These are phyloP conservation scores for Metschnikowia hibisci DNA, from an alignment of 805 yeast genomes.

Conservation along the genomic window DNA sequence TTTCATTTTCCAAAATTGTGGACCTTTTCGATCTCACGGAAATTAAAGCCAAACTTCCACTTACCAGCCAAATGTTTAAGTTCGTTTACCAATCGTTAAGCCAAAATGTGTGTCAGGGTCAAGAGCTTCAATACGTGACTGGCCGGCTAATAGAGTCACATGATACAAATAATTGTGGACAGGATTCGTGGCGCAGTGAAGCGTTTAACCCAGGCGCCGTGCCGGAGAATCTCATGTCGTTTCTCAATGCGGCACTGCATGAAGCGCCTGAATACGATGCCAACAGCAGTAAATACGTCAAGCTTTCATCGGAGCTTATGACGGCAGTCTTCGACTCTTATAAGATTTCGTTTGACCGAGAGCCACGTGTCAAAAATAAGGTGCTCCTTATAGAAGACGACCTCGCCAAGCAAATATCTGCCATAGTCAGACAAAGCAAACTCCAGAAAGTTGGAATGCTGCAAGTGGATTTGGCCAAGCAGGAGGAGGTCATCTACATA, in stretches of 20 bases:
- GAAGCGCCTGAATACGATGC: conserved; percentile 1
- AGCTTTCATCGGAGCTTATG: conserved; percentile 15
- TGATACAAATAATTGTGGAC: conserved; percentile 9
- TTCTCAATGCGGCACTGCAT: conserved; percentile 6
- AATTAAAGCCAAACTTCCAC: conserved; percentile 23
- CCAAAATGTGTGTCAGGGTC: background rate
- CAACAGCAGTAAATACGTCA: conserved; percentile 10
- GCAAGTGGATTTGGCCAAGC: conserved; percentile 10
- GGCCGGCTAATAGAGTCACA: conserved; percentile 12
- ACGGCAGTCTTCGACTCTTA: conserved; percentile 11
- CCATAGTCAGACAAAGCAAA: conserved; percentile 1
- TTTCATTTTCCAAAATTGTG: conserved; percentile 12
- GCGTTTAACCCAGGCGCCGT: conserved; percentile 9
- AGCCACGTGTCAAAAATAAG: conserved; percentile 3
- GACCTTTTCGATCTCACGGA: conserved; percentile 20
- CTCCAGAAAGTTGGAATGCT: background rate
- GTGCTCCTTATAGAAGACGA: conserved; percentile 8
- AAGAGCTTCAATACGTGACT: conserved; percentile 11
- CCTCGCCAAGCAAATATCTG: conserved; percentile 1
- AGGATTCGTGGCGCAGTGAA: conserved; percentile 15
- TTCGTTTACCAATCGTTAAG: conserved; percentile 19
- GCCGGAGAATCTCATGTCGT: conserved; percentile 7
- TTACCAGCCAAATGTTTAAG: conserved; percentile 29
- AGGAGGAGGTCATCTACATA: conserved; percentile 12
- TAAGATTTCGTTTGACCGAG: conserved; percentile 4